Evolutionary conservation across 2,329 filamentous ascomycete genomes (phyloP), one percentile per base, ranked within the genome.

Genomic region (Teratosphaeria gauchensis): DNA sequence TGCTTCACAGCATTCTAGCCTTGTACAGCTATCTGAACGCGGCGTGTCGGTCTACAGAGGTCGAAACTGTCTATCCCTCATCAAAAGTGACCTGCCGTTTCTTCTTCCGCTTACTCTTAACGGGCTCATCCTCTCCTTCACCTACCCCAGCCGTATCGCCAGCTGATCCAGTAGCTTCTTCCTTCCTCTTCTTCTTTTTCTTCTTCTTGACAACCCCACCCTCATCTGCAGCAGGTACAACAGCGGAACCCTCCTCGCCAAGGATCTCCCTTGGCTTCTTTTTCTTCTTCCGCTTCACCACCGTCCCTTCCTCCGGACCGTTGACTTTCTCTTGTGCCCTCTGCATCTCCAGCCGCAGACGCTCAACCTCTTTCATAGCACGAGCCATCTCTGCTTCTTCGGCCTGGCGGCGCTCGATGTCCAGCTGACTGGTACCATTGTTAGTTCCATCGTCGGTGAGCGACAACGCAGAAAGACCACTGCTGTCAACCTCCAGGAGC

Each of bases 311-410:
- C n/a, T 85, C 86, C 66, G 85, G 85, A 21, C 86, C 82, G 65
- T 88, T 82, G 42, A 92, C 85, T 58, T 87, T 78, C 74, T 92
- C 89, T 66, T 87, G 89, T 42, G 85, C 86, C 58, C 88, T 78
- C 74, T 92, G 89, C 91, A 97, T 96, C 74, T 96, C 90, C 58
- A 96, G 77, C 56, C 94, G 81, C 60, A 95, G 76, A 56, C 86
- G 81, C 76, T 97, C 92, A 2, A 99, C 89, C 72, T 96, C 89
- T 71, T 87, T 86, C 79, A 96, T 85, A 8, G 92, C 94, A 68
- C 84, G 85, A 52, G 84, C 85, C 90, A 96, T 95, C 74, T 96
- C 92, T 1, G 84, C 85, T 61, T 96, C 91, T 69, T 95, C 90
- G 16, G 82, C 83, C 69, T 87, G 82, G 63, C 86, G 83, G 56